Conservation (phyloP, 441 rosid species). For the Lepidium campestre region DNA sequence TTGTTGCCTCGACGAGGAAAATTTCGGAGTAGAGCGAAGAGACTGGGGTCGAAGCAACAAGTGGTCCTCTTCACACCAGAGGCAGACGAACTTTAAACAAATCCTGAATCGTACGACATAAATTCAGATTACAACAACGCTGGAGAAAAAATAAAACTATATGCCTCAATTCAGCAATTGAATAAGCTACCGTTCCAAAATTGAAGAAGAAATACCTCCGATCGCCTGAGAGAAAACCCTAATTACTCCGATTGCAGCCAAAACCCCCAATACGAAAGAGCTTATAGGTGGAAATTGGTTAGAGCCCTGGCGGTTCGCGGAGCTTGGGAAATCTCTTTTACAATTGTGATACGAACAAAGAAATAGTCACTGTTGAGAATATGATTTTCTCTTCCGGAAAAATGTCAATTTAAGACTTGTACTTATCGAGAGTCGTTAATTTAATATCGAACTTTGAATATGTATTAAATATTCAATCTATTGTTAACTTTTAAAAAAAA, state of each 20-base stretch:
- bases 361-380: neutral
- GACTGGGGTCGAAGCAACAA: conserved; percentile 6
- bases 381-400: too few relatives aligned
- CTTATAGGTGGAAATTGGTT: neutral
- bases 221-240: conserved; percentile 11
- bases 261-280: neutral
- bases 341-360: conserved; percentile 1
- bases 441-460: too few relatives aligned
- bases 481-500: too few relatives aligned
- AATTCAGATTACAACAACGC: neutral
- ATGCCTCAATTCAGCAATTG: neutral
- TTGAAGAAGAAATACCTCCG: conserved; percentile 16
- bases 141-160: neutral
- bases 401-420: too few relatives aligned
- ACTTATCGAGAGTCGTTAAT: too few relatives aligned
- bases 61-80: conserved; percentile 8
- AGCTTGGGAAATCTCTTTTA: conserved; percentile 11
- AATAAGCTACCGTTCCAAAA: neutral
- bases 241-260: conserved; percentile 9
- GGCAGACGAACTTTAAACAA: neutral
- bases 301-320: conserved; percentile 6
- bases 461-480: too few relatives aligned
- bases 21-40: neutral
- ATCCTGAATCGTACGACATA: conserved; percentile 5
- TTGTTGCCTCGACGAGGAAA: conserved; percentile 13